A percentile compares a stretch with the other conserved stretches of the same genome.
These are phyloP conservation scores for Colletotrichum eleusines DNA, from an alignment of 2,329 filamentous ascomycete species.

Conservation along the genomic window DNA sequence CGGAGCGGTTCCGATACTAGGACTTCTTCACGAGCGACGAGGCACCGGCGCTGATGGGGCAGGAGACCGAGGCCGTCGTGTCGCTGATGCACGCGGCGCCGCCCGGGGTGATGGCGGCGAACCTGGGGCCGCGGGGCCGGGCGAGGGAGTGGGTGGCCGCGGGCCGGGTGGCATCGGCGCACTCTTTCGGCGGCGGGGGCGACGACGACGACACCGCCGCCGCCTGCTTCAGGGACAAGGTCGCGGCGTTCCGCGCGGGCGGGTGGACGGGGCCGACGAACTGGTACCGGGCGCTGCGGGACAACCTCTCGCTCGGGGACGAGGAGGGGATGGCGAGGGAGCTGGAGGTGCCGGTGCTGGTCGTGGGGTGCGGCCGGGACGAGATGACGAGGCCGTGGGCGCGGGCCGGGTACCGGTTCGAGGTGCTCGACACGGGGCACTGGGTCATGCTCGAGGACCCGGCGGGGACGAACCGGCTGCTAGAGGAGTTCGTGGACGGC, in stretches of 20 bases:
- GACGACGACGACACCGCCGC: no score
- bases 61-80: slow-evolving; percentile 11
- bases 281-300: slow-evolving; percentile 28
- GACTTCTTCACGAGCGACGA: slow-evolving; percentile 30
- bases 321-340: slow-evolving; percentile 20
- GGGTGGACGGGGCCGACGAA: slow-evolving; percentile 34
- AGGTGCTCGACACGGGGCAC: slow-evolving; percentile 34
- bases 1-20: slow-evolving; percentile 34
- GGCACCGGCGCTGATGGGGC: slow-evolving; percentile 21
- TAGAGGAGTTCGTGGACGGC: slow-evolving; percentile 16
- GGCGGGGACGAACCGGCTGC: background rate
- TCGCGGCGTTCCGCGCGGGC: slow-evolving; percentile 5
- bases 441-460: slow-evolving; percentile 35
- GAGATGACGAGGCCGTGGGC: slow-evolving; percentile 35
- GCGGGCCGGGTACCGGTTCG: slow-evolving; percentile 20
- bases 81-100: slow-evolving; percentile 35
- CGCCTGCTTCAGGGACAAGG: slow-evolving; percentile 4
- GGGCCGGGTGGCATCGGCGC: background rate
- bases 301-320: slow-evolving; percentile 26
- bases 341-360: slow-evolving; percentile 20
- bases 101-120: slow-evolving; percentile 30
- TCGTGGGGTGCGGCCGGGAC: slow-evolving; percentile 26
- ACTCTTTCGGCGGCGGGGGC: slow-evolving; percentile 4
- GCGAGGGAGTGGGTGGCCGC: slow-evolving; percentile 22
- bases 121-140: slow-evolving; percentile 14